phyloP scores from a whole-genome alignment of 768 basidiomycete genomes.

The Auricularia auricula-judae region DNA sequence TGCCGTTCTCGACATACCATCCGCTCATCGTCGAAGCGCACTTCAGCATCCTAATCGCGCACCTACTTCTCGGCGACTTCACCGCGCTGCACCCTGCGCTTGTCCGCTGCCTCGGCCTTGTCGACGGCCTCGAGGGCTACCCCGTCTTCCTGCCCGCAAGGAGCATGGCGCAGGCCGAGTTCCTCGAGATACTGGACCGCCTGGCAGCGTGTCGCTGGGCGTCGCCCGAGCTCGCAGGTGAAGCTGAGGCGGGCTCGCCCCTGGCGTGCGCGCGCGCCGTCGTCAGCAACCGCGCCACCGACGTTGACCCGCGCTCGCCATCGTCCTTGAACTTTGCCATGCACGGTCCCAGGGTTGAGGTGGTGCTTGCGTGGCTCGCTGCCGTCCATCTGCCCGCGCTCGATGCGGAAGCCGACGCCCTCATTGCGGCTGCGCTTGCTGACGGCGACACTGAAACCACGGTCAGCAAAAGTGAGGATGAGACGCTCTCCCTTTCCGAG shows the following conservation, averaged over 20 bases:
- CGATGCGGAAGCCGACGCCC: conserved; percentile 23
- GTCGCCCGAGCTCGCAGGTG: conserved; percentile 29
- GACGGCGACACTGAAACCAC: neutral
- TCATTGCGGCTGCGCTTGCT: neutral
- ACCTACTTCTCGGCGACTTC: conserved; percentile 72
- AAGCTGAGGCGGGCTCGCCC: conserved; percentile 7
- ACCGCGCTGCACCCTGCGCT: conserved; percentile 50
- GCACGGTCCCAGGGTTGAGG: conserved; percentile 78
- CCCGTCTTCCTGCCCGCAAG: conserved; percentile 80
- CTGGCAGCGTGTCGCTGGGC: conserved; percentile 62
- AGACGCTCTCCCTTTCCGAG: too few relatives aligned
- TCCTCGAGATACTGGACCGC: conserved; percentile 74
- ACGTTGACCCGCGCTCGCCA: conserved; percentile 40
- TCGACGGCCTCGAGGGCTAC: conserved; percentile 80
- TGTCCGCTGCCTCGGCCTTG: conserved; percentile 49
- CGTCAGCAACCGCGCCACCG: conserved; percentile 23
- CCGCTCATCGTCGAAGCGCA: conserved; percentile 82
- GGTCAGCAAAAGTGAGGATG: neutral
- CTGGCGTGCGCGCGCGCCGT: conserved; percentile 65
- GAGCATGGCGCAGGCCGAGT: conserved; percentile 85
- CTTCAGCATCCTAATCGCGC: conserved; percentile 65
- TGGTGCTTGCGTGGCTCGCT: conserved; percentile 75
- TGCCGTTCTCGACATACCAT: conserved; percentile 82
- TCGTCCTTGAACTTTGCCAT: conserved; percentile 69
- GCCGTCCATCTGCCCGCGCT: conserved; percentile 71